Percentiles rank a stretch among this genome's conserved stretches.
These are phyloP conservation scores for Macroventuria anomochaeta DNA, from an alignment of 2,329 filamentous ascomycete genomes.

Conservation along the genomic window DNA sequence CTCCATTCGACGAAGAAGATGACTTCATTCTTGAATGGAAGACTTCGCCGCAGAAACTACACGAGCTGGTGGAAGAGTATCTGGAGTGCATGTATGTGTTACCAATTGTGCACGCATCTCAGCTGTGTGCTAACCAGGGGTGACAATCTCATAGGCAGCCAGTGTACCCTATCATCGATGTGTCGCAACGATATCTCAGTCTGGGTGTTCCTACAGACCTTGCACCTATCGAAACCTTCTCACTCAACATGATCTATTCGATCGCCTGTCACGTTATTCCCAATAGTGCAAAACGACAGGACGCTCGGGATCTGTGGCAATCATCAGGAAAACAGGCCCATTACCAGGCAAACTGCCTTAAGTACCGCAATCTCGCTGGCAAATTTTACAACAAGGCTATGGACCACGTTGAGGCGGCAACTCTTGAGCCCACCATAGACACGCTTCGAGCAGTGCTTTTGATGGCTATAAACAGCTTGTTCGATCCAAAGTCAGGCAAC, in stretches of 20 bases:
- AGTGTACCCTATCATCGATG: constrained; percentile 41
- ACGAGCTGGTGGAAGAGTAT: constrained; percentile 42
- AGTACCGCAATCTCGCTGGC: constrained; percentile 37
- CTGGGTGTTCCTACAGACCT: constrained; percentile 33
- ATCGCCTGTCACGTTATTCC: constrained; percentile 44
- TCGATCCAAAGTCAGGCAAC: constrained; percentile 45
- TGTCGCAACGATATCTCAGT: constrained; percentile 33
- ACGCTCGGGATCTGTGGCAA: constrained; percentile 30
- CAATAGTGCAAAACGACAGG: constrained; percentile 31
- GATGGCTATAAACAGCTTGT: constrained; percentile 45
- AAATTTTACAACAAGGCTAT: constrained; percentile 41
- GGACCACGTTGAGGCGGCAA: constrained; percentile 42
- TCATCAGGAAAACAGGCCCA: constrained; percentile 36
- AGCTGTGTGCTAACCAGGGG: neutral
- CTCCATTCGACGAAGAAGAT: constrained; percentile 30
- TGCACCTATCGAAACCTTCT: constrained; percentile 35
- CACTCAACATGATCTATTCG: constrained; percentile 47
- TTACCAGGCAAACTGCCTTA: constrained; percentile 39
- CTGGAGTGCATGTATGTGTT: constrained; percentile 33
- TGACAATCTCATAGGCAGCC: constrained; percentile 22
- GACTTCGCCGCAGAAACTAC: constrained; percentile 31
- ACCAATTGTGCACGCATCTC: neutral
- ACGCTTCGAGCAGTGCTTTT: constrained; percentile 43
- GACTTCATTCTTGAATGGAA: constrained; percentile 35
- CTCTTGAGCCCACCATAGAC: constrained; percentile 40